Base-by-base conservation (phyloP, 1,139 yeast genomes). In the Debaryomyces sp. region DNA sequence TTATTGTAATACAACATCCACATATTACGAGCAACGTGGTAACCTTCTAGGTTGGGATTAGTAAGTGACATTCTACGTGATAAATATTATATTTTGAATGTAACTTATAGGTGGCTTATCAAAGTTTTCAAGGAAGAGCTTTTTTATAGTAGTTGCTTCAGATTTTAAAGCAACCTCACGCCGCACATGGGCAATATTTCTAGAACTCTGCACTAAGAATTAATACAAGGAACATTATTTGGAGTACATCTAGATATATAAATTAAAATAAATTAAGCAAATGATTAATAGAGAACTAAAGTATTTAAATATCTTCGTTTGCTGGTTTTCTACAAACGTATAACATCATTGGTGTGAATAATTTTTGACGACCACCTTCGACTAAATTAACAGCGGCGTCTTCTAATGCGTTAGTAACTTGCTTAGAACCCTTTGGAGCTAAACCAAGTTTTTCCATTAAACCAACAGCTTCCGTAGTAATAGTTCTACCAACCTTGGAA, bases 341-440 rank as follows among this genome's bases (percentile, higher is more conserved):
- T 68, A 92, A 80, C 94, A 89, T 87, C 98, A 92, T 92, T 64
- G 98, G 98, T 43, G 97, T 91, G 74, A 92, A 92, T 59, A 92
- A 78, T 64, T 87, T 86, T 69, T 86, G 81, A 70, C 80, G 80
- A 69, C 97, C 99, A 71, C 99, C 99, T 52, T 84, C 89, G 52
- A 92, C 97, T 66, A 94, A 83, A 70, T 92, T 92, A 54, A 92
- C 85, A 50, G 99, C 99, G 54, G 99, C 99, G 66, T 92, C 96
- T 75, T 94, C 99, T 60, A 94, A 82, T 34, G 98, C 97, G 55
- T 75, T 78, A 39, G 98, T 90, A 55, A 94, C 98, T 75, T 89
- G 86, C 67, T 80, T 81, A 44, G 98, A 89, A 51, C 97, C 99
- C 71, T 87, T 84, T 66, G 99, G 98, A 44, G 97, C 98, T 52